These are phyloP conservation scores for Mucor irregularis DNA, from an alignment of 371 early-diverging fungal genomes.

Conservation along the genomic window DNA sequence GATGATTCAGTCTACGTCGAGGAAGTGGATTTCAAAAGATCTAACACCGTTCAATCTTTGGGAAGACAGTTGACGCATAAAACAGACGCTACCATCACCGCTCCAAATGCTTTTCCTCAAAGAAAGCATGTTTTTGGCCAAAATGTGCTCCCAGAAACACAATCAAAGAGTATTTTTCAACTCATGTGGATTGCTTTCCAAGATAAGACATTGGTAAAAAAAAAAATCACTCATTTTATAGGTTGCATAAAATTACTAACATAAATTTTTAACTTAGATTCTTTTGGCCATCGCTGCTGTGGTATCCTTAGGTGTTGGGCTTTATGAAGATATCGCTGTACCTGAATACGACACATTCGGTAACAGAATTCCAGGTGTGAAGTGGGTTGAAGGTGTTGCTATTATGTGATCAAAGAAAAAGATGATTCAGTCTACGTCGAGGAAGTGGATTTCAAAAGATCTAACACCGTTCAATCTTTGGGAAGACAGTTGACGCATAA, in stretches of 20 bases:
- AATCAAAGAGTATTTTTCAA: conserved; percentile 59
- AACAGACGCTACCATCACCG: conserved; percentile 11
- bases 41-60: conserved; percentile 23
- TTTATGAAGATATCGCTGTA: conserved; percentile 76
- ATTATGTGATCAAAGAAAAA: conserved; percentile 58
- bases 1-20: conserved; percentile 22
- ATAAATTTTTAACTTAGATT: conserved; percentile 40
- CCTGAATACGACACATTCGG: conserved; percentile 37
- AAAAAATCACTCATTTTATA: neutral
- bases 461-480: conserved; percentile 23
- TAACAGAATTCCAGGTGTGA: conserved; percentile 48
- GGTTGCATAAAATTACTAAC: neutral
- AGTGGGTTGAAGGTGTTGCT: conserved; percentile 80
- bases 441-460: conserved; percentile 24
- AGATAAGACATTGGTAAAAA: conserved; percentile 72
- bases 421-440: conserved; percentile 22
- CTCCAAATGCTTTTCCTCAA: conserved; percentile 30
- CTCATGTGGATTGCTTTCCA: conserved; percentile 78
- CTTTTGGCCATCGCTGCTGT: conserved; percentile 80
- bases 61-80: conserved; percentile 25
- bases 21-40: conserved; percentile 24
- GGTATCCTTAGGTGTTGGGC: conserved; percentile 81
- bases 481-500: conserved; percentile 25
- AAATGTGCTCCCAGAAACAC: conserved; percentile 62
- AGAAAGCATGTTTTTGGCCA: conserved; percentile 53